Conservation (phyloP, 2,329 filamentous ascomycete species). For the Ramularia endophylla region DNA sequence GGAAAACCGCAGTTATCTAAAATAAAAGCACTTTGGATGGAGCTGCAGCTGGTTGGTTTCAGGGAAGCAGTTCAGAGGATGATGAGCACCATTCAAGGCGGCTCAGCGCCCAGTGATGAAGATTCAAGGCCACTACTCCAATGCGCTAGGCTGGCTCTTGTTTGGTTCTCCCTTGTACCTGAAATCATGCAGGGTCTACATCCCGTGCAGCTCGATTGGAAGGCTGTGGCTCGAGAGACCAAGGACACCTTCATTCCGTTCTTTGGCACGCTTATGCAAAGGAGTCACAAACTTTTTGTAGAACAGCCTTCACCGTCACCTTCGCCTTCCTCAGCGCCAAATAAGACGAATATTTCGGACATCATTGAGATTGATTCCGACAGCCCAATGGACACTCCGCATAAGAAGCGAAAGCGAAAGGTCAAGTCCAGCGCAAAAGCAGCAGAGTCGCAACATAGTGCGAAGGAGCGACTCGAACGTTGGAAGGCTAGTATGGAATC, state of each 20-base stretch:
- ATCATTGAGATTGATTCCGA: not conserved
- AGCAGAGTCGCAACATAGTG: conserved; percentile 15
- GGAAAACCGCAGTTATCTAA: no score
- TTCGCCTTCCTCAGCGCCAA: not conserved
- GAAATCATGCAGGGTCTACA: conserved; percentile 4
- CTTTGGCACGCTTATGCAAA: conserved; percentile 10
- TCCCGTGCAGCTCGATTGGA: not conserved
- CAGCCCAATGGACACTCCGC: not conserved
- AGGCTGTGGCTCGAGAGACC: not conserved
- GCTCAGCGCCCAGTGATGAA: conserved; percentile 1
- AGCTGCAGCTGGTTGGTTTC: no score
- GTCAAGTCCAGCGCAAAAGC: conserved; percentile 12
- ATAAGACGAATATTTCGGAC: conserved; percentile 1
- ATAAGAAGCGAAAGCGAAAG: conserved; percentile 11
- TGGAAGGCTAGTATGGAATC: conserved; percentile 16
- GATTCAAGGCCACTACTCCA: no score
- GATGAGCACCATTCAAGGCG: conserved; percentile 2
- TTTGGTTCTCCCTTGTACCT: conserved; percentile 4
- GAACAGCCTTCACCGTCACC: no score
- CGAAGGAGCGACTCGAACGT: conserved; percentile 14
- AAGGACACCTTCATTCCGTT: conserved; percentile 4
- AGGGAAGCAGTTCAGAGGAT: not conserved
- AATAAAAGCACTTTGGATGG: no score
- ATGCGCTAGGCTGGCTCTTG: conserved; percentile 13
- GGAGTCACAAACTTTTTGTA: conserved; percentile 15